phyloP scores from a whole-genome alignment of 352 stramenopile species.

The Pythium chondricola region DNA sequence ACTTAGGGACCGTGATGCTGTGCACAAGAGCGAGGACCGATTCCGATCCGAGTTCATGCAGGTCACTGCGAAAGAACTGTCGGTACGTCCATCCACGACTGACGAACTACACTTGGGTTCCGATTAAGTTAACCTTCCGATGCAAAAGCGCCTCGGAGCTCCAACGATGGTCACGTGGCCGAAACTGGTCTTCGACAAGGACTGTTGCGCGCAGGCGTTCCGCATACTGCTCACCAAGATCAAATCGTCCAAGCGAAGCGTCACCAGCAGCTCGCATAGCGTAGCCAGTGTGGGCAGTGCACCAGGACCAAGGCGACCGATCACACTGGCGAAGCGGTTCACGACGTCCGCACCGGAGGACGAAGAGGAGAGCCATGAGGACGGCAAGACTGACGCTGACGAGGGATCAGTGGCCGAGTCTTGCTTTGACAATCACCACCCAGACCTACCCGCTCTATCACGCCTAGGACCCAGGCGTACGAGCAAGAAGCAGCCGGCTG shows the following conservation, averaged over 20 bases:
- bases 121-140: background rate
- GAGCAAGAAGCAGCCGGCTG: background rate
- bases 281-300: background rate
- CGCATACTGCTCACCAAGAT: constrained; percentile 51
- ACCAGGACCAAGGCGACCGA: constrained; percentile 1
- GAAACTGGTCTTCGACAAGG: constrained; percentile 56
- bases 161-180: constrained; percentile 55
- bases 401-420: background rate
- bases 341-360: constrained; percentile 1
- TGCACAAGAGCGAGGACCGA: constrained; percentile 50
- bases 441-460: no score
- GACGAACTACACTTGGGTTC: background rate
- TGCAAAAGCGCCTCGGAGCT: constrained; percentile 38
- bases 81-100: constrained; percentile 16
- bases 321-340: constrained; percentile 9
- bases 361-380: constrained; percentile 12
- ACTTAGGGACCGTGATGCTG: constrained; percentile 31
- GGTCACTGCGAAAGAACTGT: constrained; percentile 34
- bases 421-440: background rate
- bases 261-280: constrained; percentile 2
- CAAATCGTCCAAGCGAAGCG: constrained; percentile 31
- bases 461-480: background rate
- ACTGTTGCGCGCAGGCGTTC: constrained; percentile 55
- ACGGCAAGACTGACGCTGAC: constrained; percentile 1
- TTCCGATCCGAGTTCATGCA: constrained; percentile 60